Base-by-base conservation (phyloP, 2,329 filamentous ascomycete species). In the Chaetothyriales sp. region DNA sequence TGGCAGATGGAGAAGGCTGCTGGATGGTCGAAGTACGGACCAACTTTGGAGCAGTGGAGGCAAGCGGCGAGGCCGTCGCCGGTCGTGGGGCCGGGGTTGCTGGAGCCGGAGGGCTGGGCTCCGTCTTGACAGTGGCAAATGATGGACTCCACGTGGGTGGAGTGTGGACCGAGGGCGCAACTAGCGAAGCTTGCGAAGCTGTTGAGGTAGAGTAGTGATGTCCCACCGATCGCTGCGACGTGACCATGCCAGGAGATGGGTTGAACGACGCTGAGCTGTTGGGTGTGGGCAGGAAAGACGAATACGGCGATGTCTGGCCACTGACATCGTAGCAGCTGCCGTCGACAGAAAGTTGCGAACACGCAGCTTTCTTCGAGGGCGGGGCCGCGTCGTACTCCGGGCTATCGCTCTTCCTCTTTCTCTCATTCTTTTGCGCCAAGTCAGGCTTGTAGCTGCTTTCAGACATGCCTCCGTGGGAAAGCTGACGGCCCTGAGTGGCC, bases 21-120 rank as follows among this genome's bases (percentile, higher is more conserved):
- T 79, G 76, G 46, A 85, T 66, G 2, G 79, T 83, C 1, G 82
- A 83, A 4, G 81, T 84, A 51, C 82, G 75, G 50, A 85, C 79
- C 51, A 85, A 65, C 20, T 76, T 74, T 42, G 81, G 82, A 52
- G 76, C 77, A 28, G 72, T 62, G 8, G 67, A 57, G 47, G 65
- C 62, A 46, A 62, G 58, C 9, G 74, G 70, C 5, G 76, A 74
- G 47, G 71, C 63, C 44, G 72, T 62, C 55, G 64, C 61, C 53
- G 63, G 61, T 54, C 65, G 62, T 26, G 67, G 55, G 46, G 59
- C 52, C 45, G 63, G 52, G 49, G 63, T 58, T 56, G 70, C 61
- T 10, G 70, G 65, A 12, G 73, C 65, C 1, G 64, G 66, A 12
- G 70, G 65, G 47, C 66, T 71, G 44, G 71, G 70, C 47, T 63